A percentile compares a stretch with the other conserved stretches of the same genome.
These are phyloP conservation scores for Arabidopsis thaliana DNA, from an alignment of 345 rosid species.

Conservation along the genomic window DNA sequence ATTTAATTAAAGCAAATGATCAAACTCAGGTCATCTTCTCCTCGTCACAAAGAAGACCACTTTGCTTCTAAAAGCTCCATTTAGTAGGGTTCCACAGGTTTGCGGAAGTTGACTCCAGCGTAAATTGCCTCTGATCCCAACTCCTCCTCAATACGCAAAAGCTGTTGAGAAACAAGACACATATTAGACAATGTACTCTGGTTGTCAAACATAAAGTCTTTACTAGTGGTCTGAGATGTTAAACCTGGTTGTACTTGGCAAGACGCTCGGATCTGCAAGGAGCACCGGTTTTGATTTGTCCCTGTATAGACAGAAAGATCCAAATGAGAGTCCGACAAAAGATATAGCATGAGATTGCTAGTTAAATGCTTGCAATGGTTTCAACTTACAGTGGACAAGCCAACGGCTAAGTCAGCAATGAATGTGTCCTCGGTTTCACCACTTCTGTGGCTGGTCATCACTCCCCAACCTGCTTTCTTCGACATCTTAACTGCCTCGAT, in stretches of 20 bases:
- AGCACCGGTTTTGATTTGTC: slow-evolving; percentile 97
- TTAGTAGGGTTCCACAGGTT: slow-evolving; percentile 88
- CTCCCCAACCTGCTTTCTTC: slow-evolving; percentile 98
- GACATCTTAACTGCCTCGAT: slow-evolving; percentile 99
- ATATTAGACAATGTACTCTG: not conserved
- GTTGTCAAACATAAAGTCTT: not conserved
- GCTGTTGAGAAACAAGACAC: slow-evolving; percentile 46
- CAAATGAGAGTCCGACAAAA: not conserved
- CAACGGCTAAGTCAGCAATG: slow-evolving; percentile 93
- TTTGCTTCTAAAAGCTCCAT: slow-evolving; percentile 3
- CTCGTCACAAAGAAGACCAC: slow-evolving; percentile 12
- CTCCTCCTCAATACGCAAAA: slow-evolving; percentile 93
- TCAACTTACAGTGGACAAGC: slow-evolving; percentile 78
- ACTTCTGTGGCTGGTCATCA: slow-evolving; percentile 98
- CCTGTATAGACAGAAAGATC: slow-evolving; percentile 51
- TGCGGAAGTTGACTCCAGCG: slow-evolving; percentile 87
- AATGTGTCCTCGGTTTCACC: slow-evolving; percentile 99
- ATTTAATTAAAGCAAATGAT: slow-evolving; percentile 24
- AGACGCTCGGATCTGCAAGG: slow-evolving; percentile 99
- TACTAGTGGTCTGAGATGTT: slow-evolving; percentile 5
- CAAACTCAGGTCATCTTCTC: slow-evolving; percentile 29
- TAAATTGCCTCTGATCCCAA: slow-evolving; percentile 82
- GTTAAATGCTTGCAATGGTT: not conserved
- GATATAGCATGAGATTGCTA: not conserved
- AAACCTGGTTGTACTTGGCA: slow-evolving; percentile 94